A percentile compares a stretch with the other conserved stretches of the same genome.
phyloP scores from a whole-genome alignment of 371 early-diverging fungal species.

The Lichtheimia hyalospora region DNA sequence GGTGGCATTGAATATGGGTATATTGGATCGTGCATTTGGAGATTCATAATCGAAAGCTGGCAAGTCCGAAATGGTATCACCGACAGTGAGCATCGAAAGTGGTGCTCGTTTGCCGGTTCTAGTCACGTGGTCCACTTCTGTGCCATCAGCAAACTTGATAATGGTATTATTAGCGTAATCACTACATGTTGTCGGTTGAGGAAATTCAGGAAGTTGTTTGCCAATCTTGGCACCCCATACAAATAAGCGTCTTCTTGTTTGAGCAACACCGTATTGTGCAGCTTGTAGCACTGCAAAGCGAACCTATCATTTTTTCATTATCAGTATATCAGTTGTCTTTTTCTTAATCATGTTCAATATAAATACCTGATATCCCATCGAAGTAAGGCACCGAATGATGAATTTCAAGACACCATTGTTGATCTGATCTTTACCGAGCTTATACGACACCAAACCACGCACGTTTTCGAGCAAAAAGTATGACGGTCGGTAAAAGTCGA shows the following conservation, averaged over 20 bases:
- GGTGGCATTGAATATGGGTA: not conserved
- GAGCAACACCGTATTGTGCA: slow-evolving; percentile 57
- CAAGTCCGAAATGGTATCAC: slow-evolving; percentile 61
- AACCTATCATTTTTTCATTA: no score
- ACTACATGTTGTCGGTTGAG: slow-evolving; percentile 16
- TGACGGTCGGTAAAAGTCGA: slow-evolving; percentile 61
- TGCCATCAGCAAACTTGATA: slow-evolving; percentile 34
- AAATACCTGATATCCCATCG: slow-evolving; percentile 59
- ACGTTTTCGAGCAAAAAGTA: slow-evolving; percentile 69
- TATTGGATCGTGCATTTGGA: not conserved
- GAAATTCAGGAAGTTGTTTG: slow-evolving; percentile 50
- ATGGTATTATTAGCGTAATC: slow-evolving; percentile 15
- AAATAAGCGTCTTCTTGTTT: slow-evolving; percentile 59
- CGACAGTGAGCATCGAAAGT: slow-evolving; percentile 48
- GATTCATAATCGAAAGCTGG: slow-evolving; percentile 39
- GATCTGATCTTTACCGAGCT: slow-evolving; percentile 53
- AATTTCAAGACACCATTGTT: slow-evolving; percentile 60
- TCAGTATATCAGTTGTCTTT: no score
- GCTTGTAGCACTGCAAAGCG: slow-evolving; percentile 61
- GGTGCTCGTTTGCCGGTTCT: slow-evolving; percentile 51
- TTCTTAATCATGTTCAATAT: no score
- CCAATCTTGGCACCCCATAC: slow-evolving; percentile 59
- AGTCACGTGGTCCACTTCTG: slow-evolving; percentile 28
- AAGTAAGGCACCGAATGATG: slow-evolving; percentile 58
- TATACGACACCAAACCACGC: slow-evolving; percentile 47